Evolutionary conservation across 371 early-diverging fungal genomes (phyloP), one percentile per base, ranked within the genome.

Genomic region (Mortierella sp.): DNA sequence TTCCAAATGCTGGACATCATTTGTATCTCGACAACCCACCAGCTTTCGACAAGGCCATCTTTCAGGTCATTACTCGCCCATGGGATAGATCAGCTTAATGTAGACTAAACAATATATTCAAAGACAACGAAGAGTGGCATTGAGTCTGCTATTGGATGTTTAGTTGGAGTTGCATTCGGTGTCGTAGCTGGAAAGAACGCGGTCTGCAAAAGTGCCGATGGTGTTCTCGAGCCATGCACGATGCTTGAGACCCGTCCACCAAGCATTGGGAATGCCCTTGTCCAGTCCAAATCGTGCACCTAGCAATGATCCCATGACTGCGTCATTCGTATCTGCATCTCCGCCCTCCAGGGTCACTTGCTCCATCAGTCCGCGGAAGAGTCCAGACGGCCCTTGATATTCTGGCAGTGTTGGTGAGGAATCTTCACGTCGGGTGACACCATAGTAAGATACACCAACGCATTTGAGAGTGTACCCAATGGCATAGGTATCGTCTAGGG

Each of bases 21-120:
- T 81, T 97, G 82, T 93, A 93, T 65, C 67, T 96, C 19, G 95
- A 95, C 58, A 95, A 97, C 68, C 91, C 95, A 3, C 80, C 74
- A 16, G 89, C 80, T 9, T 95, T 95, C 58, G 91, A 94, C 72
- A 70, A 82, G 54, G 83, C 78, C 2, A 54, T 87, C 27, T 60
- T 83, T 8, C 54, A 70, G 39, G 21, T 51, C 41, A 50, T 73
- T 26, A 70, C 71, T 14, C 64, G 66, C 2, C 70, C 78, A 4
- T 76, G 78, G 78, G 66, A 70, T 10, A n/a, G n/a, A 34, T 10
- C 34, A 34, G 34, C 10, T 7, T 10, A 34, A 4, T 34, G 34
- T 34, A 34, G 34, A 34, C 4, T 59, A 39, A 4, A 39, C 19
- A 39, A 19, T 19, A 39, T 14, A 39, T 39, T 10, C 39, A 39